Conservation (phyloP, 164 flowering plant species). For the Chimonanthus salicifolius region DNA sequence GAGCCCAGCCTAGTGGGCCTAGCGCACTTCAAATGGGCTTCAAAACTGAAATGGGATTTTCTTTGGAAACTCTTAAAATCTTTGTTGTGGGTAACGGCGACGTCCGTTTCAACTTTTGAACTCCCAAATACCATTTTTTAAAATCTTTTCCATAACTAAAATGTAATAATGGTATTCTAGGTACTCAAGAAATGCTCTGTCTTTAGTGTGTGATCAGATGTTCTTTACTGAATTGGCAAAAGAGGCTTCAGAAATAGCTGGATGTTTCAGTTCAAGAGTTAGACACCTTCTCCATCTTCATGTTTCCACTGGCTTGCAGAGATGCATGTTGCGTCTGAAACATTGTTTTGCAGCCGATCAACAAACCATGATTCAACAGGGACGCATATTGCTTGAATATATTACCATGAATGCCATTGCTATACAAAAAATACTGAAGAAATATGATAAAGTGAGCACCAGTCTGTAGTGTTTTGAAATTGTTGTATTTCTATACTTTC, state of each 20-base stretch:
- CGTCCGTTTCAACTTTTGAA: not conserved
- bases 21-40: too few species aligned
- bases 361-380: constrained; percentile 43
- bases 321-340: constrained; percentile 37
- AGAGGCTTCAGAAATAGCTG: constrained; percentile 73
- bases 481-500: not conserved
- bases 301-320: constrained; percentile 45
- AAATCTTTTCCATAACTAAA: too few species aligned
- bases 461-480: not conserved
- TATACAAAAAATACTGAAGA: constrained; percentile 80
- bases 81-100: too few species aligned
- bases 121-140: not conserved
- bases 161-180: not conserved
- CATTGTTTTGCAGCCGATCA: constrained; percentile 50
- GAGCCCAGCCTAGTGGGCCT: too few species aligned
- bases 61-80: too few species aligned
- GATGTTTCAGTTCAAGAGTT: constrained; percentile 64
- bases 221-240: constrained; percentile 80
- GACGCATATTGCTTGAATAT: constrained; percentile 59
- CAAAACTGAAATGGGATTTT: too few species aligned
- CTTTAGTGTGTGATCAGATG: constrained; percentile 70
- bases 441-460: constrained; percentile 76
- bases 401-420: constrained; percentile 85
- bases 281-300: constrained; percentile 67
- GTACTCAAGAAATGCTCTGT: not conserved